Base-by-base conservation (phyloP, 805 yeast genomes). In the Candida ovalis region DNA sequence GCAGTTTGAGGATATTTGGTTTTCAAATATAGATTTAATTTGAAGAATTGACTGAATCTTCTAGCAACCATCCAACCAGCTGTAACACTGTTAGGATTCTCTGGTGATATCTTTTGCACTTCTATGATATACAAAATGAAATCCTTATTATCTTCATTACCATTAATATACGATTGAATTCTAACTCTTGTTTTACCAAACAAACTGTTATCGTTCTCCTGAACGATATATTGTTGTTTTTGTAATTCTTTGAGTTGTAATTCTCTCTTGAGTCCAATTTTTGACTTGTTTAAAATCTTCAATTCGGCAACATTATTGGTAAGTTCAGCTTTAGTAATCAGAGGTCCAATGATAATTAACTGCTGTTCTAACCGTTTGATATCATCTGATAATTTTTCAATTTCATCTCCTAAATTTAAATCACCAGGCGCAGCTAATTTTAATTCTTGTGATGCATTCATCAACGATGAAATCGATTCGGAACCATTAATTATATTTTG, bases 61-160 rank as follows among this genome's bases (percentile, higher is more conserved):
- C 97, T 70, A 0, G 96, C 92, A n/a, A 90, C 86, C 45, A 88
- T 81, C 97, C 97, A 92, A 0, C 88, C 86, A 0, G 91, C 88
- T 2, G 78, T 71, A 4, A 75, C 73, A 7, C 69, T 62, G 2
- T 77, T 48, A 4, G 54, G 48, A 45, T 62, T 57, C 9, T 60
- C 60, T 0, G 49, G 51, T 1, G 63, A 57, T 9, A 59, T 69
- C 61, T 82, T 84, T 45, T 81, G 83, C 3, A 92, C 88, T 57
- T 84, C 89, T 27, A 92, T 84, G 25, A 88, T 76, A 64, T 91
- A 91, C 43, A 86, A 70, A 4, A 81, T 80, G 51, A 78, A 85
- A 39, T 80, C 87, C 45, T 74, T 77, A 0, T 84, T 82, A 25
- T 73, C 67, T 33, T 80, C 82, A n/a, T 68, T 72, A 1, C 80